Percentiles rank a stretch among this genome's conserved stretches.
These are phyloP conservation scores for Aspergillus egyptiacus DNA, from an alignment of 495 filamentous ascomycete species.

Conservation along the genomic window DNA sequence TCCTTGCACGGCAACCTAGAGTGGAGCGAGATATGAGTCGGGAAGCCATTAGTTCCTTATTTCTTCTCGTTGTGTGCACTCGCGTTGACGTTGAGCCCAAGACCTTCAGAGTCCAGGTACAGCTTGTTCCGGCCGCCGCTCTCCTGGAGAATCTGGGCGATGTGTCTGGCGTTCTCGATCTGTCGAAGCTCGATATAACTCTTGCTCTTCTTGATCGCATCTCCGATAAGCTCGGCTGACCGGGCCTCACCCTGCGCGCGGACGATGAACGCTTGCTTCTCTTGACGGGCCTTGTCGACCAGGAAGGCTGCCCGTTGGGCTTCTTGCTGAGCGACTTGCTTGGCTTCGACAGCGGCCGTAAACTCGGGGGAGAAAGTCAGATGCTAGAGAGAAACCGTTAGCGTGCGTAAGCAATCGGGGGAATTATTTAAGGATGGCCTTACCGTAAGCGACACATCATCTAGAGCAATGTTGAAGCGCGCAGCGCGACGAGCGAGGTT, in stretches of 20 bases:
- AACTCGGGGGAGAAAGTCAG: conserved; percentile 99
- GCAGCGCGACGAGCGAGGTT: conserved; percentile 87
- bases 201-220: conserved; percentile 98
- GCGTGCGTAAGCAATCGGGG: background rate
- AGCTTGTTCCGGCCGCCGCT: conserved; percentile 87
- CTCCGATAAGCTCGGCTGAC: conserved; percentile 95
- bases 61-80: conserved; percentile 24
- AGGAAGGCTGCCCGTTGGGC: conserved; percentile 95
- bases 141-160: conserved; percentile 78
- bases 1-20: conserved; percentile 13
- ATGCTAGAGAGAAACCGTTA: conserved; percentile 53
- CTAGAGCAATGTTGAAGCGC: conserved; percentile 92
- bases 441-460: conserved; percentile 97
- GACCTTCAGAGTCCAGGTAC: conserved; percentile 79
- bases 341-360: conserved; percentile 96
- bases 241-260: conserved; percentile 98
- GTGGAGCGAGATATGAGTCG: background rate
- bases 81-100: conserved; percentile 86
- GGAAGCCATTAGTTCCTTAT: conserved; percentile 23
- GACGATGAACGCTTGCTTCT: conserved; percentile 98
- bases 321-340: conserved; percentile 98
- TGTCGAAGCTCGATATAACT: conserved; percentile 93
- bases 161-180: conserved; percentile 90
- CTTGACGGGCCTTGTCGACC: conserved; percentile 97
- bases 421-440: conserved; percentile 15